Percentiles rank a stretch among this genome's conserved stretches.
Conservation (phyloP, 164 flowering plant species). For the Vitis cinerea region DNA sequence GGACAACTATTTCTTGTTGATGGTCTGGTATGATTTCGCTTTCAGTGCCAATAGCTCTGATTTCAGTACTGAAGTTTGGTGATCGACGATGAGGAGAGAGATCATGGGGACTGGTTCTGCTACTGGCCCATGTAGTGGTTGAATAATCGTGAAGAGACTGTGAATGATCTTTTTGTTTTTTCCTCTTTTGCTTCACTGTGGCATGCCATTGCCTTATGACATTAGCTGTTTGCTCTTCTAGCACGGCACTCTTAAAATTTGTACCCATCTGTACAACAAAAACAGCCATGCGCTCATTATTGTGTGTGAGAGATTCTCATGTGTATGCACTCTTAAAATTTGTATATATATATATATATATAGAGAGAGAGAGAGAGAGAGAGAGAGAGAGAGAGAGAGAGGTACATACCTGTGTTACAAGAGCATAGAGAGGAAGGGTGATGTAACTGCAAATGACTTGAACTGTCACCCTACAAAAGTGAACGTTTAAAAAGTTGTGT, state of each 20-base stretch:
- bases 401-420: constrained; percentile 58
- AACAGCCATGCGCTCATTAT: too few species aligned
- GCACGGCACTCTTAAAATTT: constrained; percentile 38
- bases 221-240: constrained; percentile 40
- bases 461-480: constrained; percentile 44
- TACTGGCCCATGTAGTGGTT: not conserved
- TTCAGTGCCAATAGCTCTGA: not conserved
- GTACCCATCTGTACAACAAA: constrained; percentile 56
- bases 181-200: constrained; percentile 37
- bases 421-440: constrained; percentile 72
- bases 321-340: too few species aligned
- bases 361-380: too few species aligned
- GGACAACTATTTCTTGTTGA: not conserved
- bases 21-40: constrained; percentile 12
- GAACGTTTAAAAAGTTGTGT: not conserved
- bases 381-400: too few species aligned
- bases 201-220: constrained; percentile 48
- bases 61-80: constrained; percentile 2
- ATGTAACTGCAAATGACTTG: constrained; percentile 66
- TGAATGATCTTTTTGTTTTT: constrained; percentile 13
- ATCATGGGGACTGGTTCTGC: constrained; percentile 6
- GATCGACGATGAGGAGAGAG: constrained; percentile 14
- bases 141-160: constrained; percentile 1
- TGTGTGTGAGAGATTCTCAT: too few species aligned
- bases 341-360: too few species aligned